Evolutionary conservation across 139 green algal genomes (phyloP), one percentile per base, ranked within the genome.

Genomic region (Protoeuglena noctilucae): DNA sequence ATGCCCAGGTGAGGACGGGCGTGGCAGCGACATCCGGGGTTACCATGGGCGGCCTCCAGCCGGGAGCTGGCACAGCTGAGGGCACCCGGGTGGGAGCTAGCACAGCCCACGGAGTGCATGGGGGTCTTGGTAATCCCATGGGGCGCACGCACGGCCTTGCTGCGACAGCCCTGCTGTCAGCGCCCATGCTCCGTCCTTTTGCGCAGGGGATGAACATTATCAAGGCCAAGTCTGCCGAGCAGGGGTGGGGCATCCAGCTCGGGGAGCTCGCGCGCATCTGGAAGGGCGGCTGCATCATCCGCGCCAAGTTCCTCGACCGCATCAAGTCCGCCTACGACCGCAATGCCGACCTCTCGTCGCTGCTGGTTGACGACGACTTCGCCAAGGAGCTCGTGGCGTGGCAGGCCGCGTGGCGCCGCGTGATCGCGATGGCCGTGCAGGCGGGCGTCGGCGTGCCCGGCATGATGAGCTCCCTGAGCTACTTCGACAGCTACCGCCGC

Each of bases 131-230:
- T n/a, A n/a, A n/a, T n/a, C n/a, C n/a, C n/a, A n/a, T n/a, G n/a
- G n/a, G n/a, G n/a, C n/a, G n/a, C n/a, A n/a, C n/a, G n/a, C n/a
- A n/a, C n/a, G n/a, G n/a, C n/a, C n/a, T n/a, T n/a, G n/a, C n/a
- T n/a, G n/a, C n/a, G n/a, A n/a, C n/a, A n/a, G n/a, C n/a, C n/a
- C n/a, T n/a, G n/a, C 76, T 95, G 57, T 94, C 93, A 59, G 84
- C 83, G 27, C 70, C 71, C 64, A 95, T 97, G 79, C 84, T 96
- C 64, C 93, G 79, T 78, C 81, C 59, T 30, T 96, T 96, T 63
- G 85, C 90, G 4, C 67, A 99, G 75, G 92, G 92, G 61, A 89
- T 97, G 78, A 97, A 97, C 75, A 86, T 99, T 67, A 99, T 99
- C 70, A 67, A 81, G 28, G 82, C 65, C 23, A 78, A 78, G 62